Percentiles rank a stretch among this genome's conserved stretches.
Evolutionary conservation across 257 asterid species (phyloP).

Genomic region (Fraxinus cuspidata): DNA sequence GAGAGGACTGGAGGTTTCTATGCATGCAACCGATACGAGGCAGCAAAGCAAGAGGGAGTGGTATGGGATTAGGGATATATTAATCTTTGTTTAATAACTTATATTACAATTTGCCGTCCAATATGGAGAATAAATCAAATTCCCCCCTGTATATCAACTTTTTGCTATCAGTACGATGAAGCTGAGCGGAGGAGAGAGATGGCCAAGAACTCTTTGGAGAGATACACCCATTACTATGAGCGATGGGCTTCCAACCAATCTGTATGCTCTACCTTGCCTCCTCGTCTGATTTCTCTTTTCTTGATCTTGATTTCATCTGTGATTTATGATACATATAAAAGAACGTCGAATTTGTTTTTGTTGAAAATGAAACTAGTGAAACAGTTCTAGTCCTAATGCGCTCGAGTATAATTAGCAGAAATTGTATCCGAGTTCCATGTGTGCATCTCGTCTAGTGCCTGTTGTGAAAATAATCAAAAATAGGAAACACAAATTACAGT

Average conservation of each 20-base stretch:
- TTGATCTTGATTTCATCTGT: slow-evolving; percentile 1
- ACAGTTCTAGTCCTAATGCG: background rate
- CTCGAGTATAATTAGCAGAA: background rate
- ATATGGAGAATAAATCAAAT: background rate
- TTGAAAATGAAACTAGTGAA: background rate
- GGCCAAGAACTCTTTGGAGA: slow-evolving; percentile 98
- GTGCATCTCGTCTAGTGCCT: background rate
- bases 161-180: slow-evolving; percentile 80
- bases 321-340: background rate
- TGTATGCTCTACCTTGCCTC: slow-evolving; percentile 47
- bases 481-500: background rate
- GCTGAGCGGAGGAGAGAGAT: slow-evolving; percentile 97
- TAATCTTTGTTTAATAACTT: slow-evolving; percentile 10
- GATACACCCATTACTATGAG: slow-evolving; percentile 98
- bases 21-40: slow-evolving; percentile 97
- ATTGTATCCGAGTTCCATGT: background rate
- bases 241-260: slow-evolving; percentile 99
- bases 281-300: slow-evolving; percentile 14
- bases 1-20: slow-evolving; percentile 99
- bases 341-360: background rate
- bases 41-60: slow-evolving; percentile 99
- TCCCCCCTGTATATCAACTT: slow-evolving; percentile 12
- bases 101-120: background rate
- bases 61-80: slow-evolving; percentile 41
- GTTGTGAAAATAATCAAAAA: background rate